Conservation (phyloP, 1,284 basidiomycete genomes). For the Puccinia novopanici region DNA sequence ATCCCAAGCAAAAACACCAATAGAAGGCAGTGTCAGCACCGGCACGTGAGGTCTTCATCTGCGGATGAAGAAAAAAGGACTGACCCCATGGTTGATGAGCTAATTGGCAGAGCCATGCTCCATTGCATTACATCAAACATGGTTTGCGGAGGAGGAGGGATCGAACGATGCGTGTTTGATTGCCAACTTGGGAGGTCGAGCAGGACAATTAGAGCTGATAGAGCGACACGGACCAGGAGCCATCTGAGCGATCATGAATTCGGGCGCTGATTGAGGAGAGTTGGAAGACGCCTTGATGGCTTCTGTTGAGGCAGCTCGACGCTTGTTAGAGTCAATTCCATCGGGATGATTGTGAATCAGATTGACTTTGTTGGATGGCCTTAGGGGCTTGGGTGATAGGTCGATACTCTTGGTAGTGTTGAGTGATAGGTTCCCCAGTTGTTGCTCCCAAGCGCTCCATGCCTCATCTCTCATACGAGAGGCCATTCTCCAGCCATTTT, state of each 20-base stretch:
- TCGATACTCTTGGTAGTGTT: background rate
- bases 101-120: background rate
- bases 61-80: background rate
- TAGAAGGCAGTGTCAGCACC: too few relatives aligned
- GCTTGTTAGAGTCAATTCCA: background rate
- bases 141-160: background rate
- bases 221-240: background rate
- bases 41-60: too few relatives aligned
- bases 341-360: background rate
- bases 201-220: background rate
- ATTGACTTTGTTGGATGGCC: background rate
- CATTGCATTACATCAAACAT: background rate
- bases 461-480: slow-evolving; percentile 22
- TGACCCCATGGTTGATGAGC: background rate
- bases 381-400: background rate
- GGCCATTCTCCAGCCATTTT: slow-evolving; percentile 23
- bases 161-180: slow-evolving; percentile 2
- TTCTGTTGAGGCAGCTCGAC: background rate
- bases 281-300: background rate
- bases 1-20: too few relatives aligned
- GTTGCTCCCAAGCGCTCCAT: slow-evolving; percentile 12
- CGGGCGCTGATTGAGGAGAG: background rate
- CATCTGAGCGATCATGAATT: background rate
- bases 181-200: background rate
- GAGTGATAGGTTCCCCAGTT: background rate